Percentiles rank a stretch among this genome's conserved stretches.
phyloP scores from a whole-genome alignment of 2,329 filamentous ascomycete genomes.

The Exophiala sideris region DNA sequence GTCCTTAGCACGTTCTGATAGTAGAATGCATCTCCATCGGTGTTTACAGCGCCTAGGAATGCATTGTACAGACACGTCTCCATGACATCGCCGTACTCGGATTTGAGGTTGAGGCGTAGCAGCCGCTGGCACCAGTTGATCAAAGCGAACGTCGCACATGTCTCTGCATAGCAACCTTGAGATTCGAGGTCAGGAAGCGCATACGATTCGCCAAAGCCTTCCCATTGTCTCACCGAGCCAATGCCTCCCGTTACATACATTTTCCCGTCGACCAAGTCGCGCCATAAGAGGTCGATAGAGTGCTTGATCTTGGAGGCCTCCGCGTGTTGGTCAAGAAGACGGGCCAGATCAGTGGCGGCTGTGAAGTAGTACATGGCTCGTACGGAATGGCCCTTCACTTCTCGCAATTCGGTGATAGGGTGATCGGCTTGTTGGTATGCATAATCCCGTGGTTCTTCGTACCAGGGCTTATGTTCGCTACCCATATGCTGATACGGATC shows the following conservation, averaged over 20 bases:
- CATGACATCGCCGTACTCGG: constrained; percentile 56
- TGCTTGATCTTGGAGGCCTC: neutral
- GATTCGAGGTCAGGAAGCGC: neutral
- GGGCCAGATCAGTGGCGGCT: neutral
- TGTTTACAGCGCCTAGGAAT: constrained; percentile 55
- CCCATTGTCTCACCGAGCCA: neutral
- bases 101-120: constrained; percentile 36
- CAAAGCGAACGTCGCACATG: neutral
- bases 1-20: constrained; percentile 58
- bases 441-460: neutral
- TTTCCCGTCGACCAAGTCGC: neutral
- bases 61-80: constrained; percentile 60
- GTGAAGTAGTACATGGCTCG: neutral
- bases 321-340: neutral
- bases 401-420: neutral
- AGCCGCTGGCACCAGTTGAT: neutral
- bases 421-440: neutral
- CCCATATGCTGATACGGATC: neutral
- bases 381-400: neutral
- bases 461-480: neutral
- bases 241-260: neutral
- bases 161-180: neutral
- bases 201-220: neutral
- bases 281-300: neutral
- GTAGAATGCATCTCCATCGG: constrained; percentile 56